Evolutionary conservation across 1,139 yeast genomes (phyloP).

Genomic region (Lodderomyces theae): DNA sequence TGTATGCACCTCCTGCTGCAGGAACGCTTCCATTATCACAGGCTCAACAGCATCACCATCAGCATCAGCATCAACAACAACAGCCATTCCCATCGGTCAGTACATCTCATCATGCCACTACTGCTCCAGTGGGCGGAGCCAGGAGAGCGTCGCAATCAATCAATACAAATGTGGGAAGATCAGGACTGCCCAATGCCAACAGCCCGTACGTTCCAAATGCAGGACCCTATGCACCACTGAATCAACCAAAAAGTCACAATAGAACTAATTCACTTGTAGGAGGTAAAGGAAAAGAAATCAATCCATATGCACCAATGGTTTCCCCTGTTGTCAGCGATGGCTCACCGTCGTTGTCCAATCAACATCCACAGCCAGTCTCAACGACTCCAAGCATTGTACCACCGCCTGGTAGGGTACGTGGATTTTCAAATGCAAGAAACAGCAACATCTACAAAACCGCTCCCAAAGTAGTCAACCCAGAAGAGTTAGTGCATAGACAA

Average conservation of each 20-base stretch:
- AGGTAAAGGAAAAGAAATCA: slow-evolving; percentile 37
- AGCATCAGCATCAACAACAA: slow-evolving; percentile 9
- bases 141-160: slow-evolving; percentile 11
- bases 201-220: slow-evolving; percentile 48
- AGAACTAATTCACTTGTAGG: slow-evolving; percentile 44
- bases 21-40: not conserved
- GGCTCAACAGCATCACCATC: slow-evolving; percentile 7
- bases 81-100: slow-evolving; percentile 10
- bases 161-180: slow-evolving; percentile 22
- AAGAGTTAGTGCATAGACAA: slow-evolving; percentile 50
- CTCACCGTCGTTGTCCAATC: slow-evolving; percentile 5
- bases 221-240: slow-evolving; percentile 47
- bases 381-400: slow-evolving; percentile 7
- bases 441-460: slow-evolving; percentile 27
- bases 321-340: slow-evolving; percentile 19
- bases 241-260: slow-evolving; percentile 38
- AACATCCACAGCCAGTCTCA: slow-evolving; percentile 1
- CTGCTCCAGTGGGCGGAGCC: not conserved
- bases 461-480: slow-evolving; percentile 33
- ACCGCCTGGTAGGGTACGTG: slow-evolving; percentile 24
- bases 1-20: slow-evolving; percentile 5
- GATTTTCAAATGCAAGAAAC: slow-evolving; percentile 26
- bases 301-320: slow-evolving; percentile 45
- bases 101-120: slow-evolving; percentile 4
- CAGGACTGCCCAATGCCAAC: slow-evolving; percentile 14